A percentile compares a stretch with the other conserved stretches of the same genome.
Evolutionary conservation across 2,329 filamentous ascomycete species (phyloP).

Genomic region (Diaporthe citriasiana): DNA sequence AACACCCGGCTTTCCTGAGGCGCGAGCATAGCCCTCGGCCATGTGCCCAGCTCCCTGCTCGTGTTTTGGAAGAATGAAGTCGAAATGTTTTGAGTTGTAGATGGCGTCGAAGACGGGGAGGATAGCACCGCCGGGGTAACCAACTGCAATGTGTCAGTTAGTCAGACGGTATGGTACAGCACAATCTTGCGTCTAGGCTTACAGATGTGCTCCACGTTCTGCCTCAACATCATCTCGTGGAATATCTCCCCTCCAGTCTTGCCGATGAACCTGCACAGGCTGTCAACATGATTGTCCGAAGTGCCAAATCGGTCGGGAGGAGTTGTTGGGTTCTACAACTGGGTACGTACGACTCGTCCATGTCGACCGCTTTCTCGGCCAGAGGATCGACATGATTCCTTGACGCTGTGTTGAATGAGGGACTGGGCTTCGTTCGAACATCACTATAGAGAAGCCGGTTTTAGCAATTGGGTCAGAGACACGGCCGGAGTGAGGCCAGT

Average conservation of each 20-base stretch:
- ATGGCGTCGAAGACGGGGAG: constrained; percentile 99
- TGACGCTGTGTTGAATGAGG: constrained; percentile 68
- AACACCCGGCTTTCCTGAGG: constrained; percentile 93
- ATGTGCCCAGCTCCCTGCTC: constrained; percentile 99
- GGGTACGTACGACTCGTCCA: constrained; percentile 83
- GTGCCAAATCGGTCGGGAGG: constrained; percentile 37
- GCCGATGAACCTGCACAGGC: constrained; percentile 80
- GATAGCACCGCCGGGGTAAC: constrained; percentile 95
- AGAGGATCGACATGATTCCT: constrained; percentile 78
- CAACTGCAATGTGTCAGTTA: constrained; percentile 66
- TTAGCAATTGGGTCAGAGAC: constrained; percentile 50
- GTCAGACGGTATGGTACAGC: constrained; percentile 37
- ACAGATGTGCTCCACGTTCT: constrained; percentile 95
- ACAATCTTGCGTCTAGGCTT: constrained; percentile 57
- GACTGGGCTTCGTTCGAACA: constrained; percentile 72
- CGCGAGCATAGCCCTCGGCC: constrained; percentile 96
- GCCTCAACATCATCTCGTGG: constrained; percentile 98
- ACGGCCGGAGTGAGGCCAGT: constrained; percentile 30
- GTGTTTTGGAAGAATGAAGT: constrained; percentile 95
- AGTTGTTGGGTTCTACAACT: constrained; percentile 21
- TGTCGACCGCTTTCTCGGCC: constrained; percentile 72
- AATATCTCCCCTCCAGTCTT: constrained; percentile 97
- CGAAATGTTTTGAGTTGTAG: constrained; percentile 96
- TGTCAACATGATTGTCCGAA: constrained; percentile 40
- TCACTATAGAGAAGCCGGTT: constrained; percentile 57